Evolutionary conservation across 176 grass and related monocot species (phyloP).

Genomic region (Secale cereale): DNA sequence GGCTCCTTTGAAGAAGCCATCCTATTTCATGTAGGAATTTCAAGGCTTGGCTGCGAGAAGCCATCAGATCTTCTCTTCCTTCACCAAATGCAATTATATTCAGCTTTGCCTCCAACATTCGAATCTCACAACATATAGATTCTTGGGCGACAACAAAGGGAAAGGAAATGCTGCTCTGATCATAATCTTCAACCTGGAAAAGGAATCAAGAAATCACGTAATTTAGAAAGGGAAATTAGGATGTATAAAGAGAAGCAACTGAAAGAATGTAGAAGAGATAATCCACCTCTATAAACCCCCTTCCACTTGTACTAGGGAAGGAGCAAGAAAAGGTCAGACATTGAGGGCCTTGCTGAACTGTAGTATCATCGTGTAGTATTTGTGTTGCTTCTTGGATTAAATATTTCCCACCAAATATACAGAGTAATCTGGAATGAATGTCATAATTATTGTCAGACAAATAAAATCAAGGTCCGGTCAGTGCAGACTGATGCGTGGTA

Average conservation of each 20-base stretch:
- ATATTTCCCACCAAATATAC: constrained; percentile 79
- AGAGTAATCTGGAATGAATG: constrained; percentile 52
- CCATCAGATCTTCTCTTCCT: constrained; percentile 6
- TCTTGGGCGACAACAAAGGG: constrained; percentile 78
- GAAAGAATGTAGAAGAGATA: not conserved
- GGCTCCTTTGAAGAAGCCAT: constrained; percentile 59
- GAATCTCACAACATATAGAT: constrained; percentile 58
- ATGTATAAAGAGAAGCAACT: not conserved
- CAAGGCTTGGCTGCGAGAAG: constrained; percentile 23
- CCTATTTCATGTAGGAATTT: constrained; percentile 63
- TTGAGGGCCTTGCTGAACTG: constrained; percentile 37
- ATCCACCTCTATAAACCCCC: constrained; percentile 90
- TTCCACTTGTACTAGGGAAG: constrained; percentile 58
- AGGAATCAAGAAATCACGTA: not conserved
- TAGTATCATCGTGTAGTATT: constrained; percentile 36
- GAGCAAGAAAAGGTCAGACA: constrained; percentile 81
- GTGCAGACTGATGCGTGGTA: not conserved
- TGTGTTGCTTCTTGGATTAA: constrained; percentile 65
- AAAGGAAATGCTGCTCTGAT: constrained; percentile 67
- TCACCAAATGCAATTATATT: constrained; percentile 36
- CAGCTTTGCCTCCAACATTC: constrained; percentile 52
- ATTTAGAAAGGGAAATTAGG: constrained; percentile 4
- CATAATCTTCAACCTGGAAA: constrained; percentile 65
- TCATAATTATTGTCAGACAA: constrained; percentile 1
- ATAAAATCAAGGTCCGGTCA: not conserved